Evolutionary conservation across 2,329 filamentous ascomycete species (phyloP).

Genomic region (Fusarium stilboides): DNA sequence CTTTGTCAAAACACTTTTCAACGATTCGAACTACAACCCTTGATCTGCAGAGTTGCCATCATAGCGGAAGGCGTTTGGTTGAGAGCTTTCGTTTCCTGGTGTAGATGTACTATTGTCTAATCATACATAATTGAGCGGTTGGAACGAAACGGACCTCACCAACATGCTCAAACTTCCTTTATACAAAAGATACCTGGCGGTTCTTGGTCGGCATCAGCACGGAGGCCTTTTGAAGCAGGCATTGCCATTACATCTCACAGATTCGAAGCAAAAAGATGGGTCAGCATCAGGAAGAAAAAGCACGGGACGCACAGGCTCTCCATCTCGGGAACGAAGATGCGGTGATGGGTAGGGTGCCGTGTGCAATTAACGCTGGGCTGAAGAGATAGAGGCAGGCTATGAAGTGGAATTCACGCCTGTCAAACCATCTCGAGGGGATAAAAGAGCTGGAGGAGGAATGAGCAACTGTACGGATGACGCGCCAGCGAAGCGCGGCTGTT

Average conservation of each 20-base stretch:
- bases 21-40: constrained; percentile 53
- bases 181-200: constrained; percentile 44
- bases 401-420: constrained; percentile 14
- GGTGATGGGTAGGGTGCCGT: constrained; percentile 34
- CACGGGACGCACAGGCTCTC: constrained; percentile 45
- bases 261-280: constrained; percentile 53
- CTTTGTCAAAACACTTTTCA: constrained; percentile 51
- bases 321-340: constrained; percentile 37
- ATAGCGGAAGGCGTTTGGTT: constrained; percentile 72
- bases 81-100: constrained; percentile 63
- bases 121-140: constrained; percentile 62
- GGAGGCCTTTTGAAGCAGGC: constrained; percentile 48
- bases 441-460: constrained; percentile 29
- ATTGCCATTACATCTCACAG: constrained; percentile 53
- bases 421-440: constrained; percentile 24
- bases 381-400: constrained; percentile 23
- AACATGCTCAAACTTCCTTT: constrained; percentile 43
- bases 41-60: constrained; percentile 59
- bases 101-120: constrained; percentile 68
- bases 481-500: constrained; percentile 37
- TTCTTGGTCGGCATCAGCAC: constrained; percentile 34
- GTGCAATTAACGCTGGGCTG: constrained; percentile 32
- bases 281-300: constrained; percentile 45
- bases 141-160: constrained; percentile 44
- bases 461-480: constrained; percentile 40